A percentile compares a stretch with the other conserved stretches of the same genome.
These are phyloP conservation scores for Agrocybe chaxingu DNA, from an alignment of 768 basidiomycete genomes.

Conservation along the genomic window DNA sequence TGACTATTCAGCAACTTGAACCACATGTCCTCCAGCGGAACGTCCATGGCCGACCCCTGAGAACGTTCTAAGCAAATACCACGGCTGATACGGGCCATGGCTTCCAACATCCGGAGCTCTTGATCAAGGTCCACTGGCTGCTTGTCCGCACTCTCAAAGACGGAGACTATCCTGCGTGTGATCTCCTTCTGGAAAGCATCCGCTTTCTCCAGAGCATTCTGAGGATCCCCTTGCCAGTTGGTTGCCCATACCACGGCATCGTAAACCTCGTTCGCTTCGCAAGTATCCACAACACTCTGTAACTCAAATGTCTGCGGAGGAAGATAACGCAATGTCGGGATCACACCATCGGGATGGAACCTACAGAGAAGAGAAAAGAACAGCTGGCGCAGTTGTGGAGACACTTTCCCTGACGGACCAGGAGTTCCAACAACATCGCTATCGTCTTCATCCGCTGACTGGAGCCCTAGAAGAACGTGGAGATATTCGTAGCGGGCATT, in stretches of 20 bases:
- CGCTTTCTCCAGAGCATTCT: constrained; percentile 63
- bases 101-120: constrained; percentile 48
- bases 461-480: constrained; percentile 62
- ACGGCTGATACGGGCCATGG: constrained; percentile 59
- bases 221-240: constrained; percentile 59
- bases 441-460: constrained; percentile 40
- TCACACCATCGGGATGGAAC: constrained; percentile 62
- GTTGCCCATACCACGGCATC: constrained; percentile 84
- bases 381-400: constrained; percentile 45
- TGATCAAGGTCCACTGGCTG: constrained; percentile 25
- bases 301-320: constrained; percentile 55
- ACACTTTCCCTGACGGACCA: constrained; percentile 41
- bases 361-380: constrained; percentile 76
- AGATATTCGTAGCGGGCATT: constrained; percentile 75
- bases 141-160: constrained; percentile 22
- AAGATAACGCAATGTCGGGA: constrained; percentile 56
- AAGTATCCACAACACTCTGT: constrained; percentile 51
- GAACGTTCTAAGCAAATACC: constrained; percentile 72
- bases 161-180: constrained; percentile 39
- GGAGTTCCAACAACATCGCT: constrained; percentile 19
- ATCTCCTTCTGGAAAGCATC: constrained; percentile 55
- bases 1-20: constrained; percentile 81
- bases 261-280: constrained; percentile 63
- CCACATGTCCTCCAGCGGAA: constrained; percentile 82
- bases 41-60: constrained; percentile 32